Evolutionary conservation across 2,329 filamentous ascomycete genomes (phyloP), one percentile per base, ranked within the genome.

Genomic region (Colletotrichum phormii): DNA sequence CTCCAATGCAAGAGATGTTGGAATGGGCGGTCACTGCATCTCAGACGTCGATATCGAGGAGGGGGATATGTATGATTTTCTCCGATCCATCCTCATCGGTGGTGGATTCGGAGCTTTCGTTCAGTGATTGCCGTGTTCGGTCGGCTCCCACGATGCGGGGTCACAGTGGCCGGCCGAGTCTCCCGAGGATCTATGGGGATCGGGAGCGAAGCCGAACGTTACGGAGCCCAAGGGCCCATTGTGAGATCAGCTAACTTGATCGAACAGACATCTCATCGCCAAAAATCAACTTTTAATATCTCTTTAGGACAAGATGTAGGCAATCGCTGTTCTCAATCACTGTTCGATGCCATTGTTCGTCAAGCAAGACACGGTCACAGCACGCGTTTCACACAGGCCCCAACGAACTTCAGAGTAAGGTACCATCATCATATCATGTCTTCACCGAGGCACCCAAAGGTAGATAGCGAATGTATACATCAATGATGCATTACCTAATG

Each of bases 381-480:
- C 1, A 0, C 33, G 7, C 7, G 18, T 49, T 49, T 49, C 42
- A 22, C 7, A 42, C 13, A 42, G 15, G 18, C 15, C 0, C 5
- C 0, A 42, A 15, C 18, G 1, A 8, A 0, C 13, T 42, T 42
- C 15, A 42, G 15, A 29, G n/a, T n/a, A n/a, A n/a, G n/a, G n/a
- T n/a, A n/a, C n/a, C n/a, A 29, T 29, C 1, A 29, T 4, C 26
- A 3, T 4, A 29, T 29, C 26, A 29, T 29, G 26, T 29, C 26
- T 29, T 29, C 26, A 1, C 26, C 26, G 3, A 4, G 26, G 26
- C 4, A 5, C 26, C 26, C 4, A 4, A 29, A 29, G 3, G 26
- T 29, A 2, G 26, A 29, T 29, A 29, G 26, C 26, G 26, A 29
- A 29, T 4, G 4, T 29, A 4, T 29, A 29, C 26, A 29, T 29